Evolutionary conservation across 179 eudicot species (phyloP), one percentile per base, ranked within the genome.

Genomic region (Camellia oleifera): DNA sequence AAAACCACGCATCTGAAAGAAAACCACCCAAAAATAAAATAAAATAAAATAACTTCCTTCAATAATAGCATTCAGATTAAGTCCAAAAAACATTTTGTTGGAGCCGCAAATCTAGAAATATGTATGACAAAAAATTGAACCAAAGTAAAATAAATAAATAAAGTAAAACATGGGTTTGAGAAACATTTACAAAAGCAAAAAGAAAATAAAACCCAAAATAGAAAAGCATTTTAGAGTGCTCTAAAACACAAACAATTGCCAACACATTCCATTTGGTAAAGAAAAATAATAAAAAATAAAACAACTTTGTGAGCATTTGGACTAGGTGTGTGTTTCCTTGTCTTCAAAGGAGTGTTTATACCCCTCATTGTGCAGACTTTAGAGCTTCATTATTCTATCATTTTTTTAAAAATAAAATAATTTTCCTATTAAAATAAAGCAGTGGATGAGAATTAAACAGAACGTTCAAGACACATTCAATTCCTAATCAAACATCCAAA

Each of bases 1-100:
- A 94, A 68, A 80, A 94, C 80, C 76, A 85, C 86, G 79, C 99
- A 97, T 86, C 99, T 97, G 87, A 77, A 83, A 61, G 64, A 58
- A 46, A 63, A 11, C 4, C 4, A 69, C n/a, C 40, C 40, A 32
- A 70, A 65, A 64, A 52, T 42, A 32, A 32, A 32, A 32, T 32
- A 32, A 32, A 32, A 32, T 32, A 32, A 32, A 32, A 60, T 72
- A 50, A 73, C 64, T 62, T 4, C 71, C 58, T 7, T 50, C 20
- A 3, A 77, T 57, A 62, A 23, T 14, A 69, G 52, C 54, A 75
- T 67, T 65, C 73, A 52, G 20, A n/a, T 44, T 45, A 61, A 60
- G 40, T 61, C 15, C 60, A 32, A 61, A 11, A 42, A 12, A 60
- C 18, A 53, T 52, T 46, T 69, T 46, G 23, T 7, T n/a, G 66